Percentiles rank a stretch among this genome's conserved stretches.
These are phyloP conservation scores for Arxiozyma heterogenica DNA, from an alignment of 1,139 yeast genomes.

Conservation along the genomic window DNA sequence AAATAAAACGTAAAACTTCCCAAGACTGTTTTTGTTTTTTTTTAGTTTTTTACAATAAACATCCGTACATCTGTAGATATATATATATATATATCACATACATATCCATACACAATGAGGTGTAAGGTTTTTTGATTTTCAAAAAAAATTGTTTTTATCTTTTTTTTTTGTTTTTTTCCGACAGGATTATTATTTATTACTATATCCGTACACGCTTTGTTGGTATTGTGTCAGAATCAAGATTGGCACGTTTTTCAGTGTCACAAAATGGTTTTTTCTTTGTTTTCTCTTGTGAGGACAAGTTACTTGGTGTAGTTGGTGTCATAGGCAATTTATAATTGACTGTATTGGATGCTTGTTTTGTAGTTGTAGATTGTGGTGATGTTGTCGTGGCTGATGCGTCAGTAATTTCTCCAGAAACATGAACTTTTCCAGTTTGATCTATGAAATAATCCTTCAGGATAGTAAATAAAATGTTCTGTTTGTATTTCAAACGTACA, in stretches of 20 bases:
- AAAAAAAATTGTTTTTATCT: too few relatives aligned
- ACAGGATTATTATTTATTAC: too few relatives aligned
- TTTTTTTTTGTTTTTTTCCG: background rate
- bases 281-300: background rate
- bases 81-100: too few relatives aligned
- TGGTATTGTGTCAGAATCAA: background rate
- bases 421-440: background rate
- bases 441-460: background rate
- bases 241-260: background rate
- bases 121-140: background rate
- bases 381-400: background rate
- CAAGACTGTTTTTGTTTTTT: background rate
- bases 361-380: background rate
- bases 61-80: background rate
- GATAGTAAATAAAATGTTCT: background rate
- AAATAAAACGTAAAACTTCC: background rate
- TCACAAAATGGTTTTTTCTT: slow-evolving; percentile 6
- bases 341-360: background rate
- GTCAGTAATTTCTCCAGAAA: background rate
- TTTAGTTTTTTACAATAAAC: background rate
- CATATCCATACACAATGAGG: background rate
- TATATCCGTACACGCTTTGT: background rate
- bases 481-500: slow-evolving; percentile 12
- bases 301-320: slow-evolving; percentile 10
- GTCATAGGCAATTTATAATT: slow-evolving; percentile 7